Evolutionary conservation across 805 yeast genomes (phyloP).

Genomic region (Ogataea dorogensis): DNA sequence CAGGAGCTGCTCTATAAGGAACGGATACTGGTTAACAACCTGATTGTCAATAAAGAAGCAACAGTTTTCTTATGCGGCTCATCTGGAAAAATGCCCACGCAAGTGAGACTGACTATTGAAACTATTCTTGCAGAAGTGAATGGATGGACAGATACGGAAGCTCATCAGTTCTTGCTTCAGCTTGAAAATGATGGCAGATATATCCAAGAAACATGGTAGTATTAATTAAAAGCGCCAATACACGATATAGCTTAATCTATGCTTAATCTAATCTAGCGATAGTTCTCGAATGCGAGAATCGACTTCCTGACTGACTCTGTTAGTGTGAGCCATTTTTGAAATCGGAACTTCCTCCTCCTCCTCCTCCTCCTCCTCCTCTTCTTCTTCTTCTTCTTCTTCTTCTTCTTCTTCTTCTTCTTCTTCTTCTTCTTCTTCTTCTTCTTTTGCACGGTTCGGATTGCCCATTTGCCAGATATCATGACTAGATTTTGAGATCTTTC

Average conservation of each 20-base stretch:
- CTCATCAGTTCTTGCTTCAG: conserved; percentile 48
- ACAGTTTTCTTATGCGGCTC: conserved; percentile 85
- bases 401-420: conserved; percentile 8
- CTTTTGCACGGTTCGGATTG: conserved; percentile 57
- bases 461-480: conserved; percentile 79
- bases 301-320: too few relatives aligned
- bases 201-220: conserved; percentile 88
- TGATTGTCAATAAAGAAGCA: conserved; percentile 55
- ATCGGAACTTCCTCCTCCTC: too few relatives aligned
- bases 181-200: conserved; percentile 69
- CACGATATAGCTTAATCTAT: too few relatives aligned
- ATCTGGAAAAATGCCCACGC: conserved; percentile 88
- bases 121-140: conserved; percentile 52
- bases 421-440: conserved; percentile 26
- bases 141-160: conserved; percentile 41
- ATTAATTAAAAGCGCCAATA: too few relatives aligned
- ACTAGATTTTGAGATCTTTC: conserved; percentile 51
- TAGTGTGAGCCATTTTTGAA: too few relatives aligned
- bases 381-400: conserved; percentile 5
- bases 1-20: conserved; percentile 67
- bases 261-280: too few relatives aligned
- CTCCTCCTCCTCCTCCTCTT: too few relatives aligned
- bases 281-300: too few relatives aligned
- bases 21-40: conserved; percentile 46
- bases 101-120: conserved; percentile 72